Base-by-base conservation (phyloP, 495 filamentous ascomycete genomes). In the Zalerion maritima region DNA sequence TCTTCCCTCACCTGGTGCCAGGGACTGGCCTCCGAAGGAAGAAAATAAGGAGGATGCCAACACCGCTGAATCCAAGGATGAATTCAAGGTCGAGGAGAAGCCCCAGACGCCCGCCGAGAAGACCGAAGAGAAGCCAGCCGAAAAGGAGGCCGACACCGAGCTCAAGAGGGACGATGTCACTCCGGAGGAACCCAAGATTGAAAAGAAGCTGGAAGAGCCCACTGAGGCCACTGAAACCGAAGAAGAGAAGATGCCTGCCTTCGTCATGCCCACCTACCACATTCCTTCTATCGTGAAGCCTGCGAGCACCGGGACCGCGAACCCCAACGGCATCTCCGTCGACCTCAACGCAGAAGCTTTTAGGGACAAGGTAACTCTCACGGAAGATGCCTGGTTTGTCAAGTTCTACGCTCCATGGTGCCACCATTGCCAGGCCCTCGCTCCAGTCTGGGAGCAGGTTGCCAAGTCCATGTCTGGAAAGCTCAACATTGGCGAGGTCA, bases 391-490 rank as follows among this genome's bases (percentile, higher is more conserved):
- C 10, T 97, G 89, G 89, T 94, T 97, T 44, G 74, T 97, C 55
- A 96, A 97, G 49, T 96, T 97, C 50, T 96, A 94, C 51, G 86
- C 81, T 15, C 89, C 89, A 1, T 96, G 89, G 89, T 97, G 89
- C 49, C 70, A 71, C 34, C 89, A 97, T 52, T 97, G 89, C 51
- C 78, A 94, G 49, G 81, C 80, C 11, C 69, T 97, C 63, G 81
- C 78, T 13, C 81, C 91, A 6, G 81, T 73, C 42, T 97, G 89
- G 89, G 60, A 70, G 32, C 76, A 86, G 45, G 76, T 97, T 55
- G 81, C 76, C 6, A 82, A 81, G 44, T 81, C 89, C 47, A 82
- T 93, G 75, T 71, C 85, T 52, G 74, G 76, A 14, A 69, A 66
- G 21, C 71, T 97, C 29, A 93, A 94, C 43, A 65, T 96, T 43